Evolutionary conservation across 225 moss, liverwort and hornwort species (phyloP), one percentile per base, ranked within the genome.

Genomic region (Straminergon stramineum): DNA sequence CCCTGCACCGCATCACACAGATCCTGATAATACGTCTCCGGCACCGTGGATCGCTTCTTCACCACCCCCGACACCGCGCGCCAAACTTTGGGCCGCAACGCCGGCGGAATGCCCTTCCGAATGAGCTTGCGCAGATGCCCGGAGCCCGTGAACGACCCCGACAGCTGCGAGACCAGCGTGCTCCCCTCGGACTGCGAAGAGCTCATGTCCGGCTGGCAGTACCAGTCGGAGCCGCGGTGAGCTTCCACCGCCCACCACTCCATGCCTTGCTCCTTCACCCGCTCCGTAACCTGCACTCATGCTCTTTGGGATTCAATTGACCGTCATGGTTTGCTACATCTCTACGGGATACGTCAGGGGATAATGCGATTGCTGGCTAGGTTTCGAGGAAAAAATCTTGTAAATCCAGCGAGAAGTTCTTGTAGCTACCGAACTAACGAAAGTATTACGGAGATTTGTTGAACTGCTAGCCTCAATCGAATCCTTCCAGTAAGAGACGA

Each of bases 21-120:
- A 91, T 97, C 97, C 90, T 96, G 95, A 63, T 99, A 99, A 57
- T 99, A 99, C 41, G 96, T 96, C 5, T 97, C 97, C 7, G 99
- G 99, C 85, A 99, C 99, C 30, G 95, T 99, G 2, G 97, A 95
- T 75, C 96, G 95, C 92, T 99, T 99, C 75, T 94, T 95, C 70
- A 94, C 92, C 64, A 96, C 94, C n/a, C 99, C 99, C 6, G 99
- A 99, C 64, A 99, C 97, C 30, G 97, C 97, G 20, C 92, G 94
- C 99, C 99, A 99, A 12, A 99, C 97, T 79, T 95, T 94, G 5
- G 99, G 96, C 27, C 99, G 91, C 43, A 99, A 76, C 52, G 97
- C 92, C 3, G 99, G 99, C 68, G 97, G 99, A 87, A 99, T 93
- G 62, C 99, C 99, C 88, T 97, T 96, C 79, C 97, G 90, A 31